Percentiles rank a stretch among this genome's conserved stretches.
These are phyloP conservation scores for Camellia granthamiana DNA, from an alignment of 148 eudicot genomes.

Conservation along the genomic window DNA sequence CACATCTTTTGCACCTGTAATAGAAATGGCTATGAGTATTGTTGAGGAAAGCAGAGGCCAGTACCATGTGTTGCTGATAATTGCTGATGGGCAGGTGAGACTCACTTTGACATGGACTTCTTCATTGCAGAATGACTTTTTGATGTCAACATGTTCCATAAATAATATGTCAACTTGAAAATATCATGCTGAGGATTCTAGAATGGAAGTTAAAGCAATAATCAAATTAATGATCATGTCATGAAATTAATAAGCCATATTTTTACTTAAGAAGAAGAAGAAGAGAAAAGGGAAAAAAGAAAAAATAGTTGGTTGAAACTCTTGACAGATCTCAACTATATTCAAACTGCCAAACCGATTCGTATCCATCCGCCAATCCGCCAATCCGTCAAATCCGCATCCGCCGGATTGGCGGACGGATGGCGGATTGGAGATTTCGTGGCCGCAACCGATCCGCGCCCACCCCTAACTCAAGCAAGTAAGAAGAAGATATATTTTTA, in stretches of 20 bases:
- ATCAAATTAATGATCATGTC: background rate
- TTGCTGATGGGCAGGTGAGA: constrained; percentile 85
- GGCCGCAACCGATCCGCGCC: too few relatives aligned
- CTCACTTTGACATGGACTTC: background rate
- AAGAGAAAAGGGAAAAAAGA: too few relatives aligned
- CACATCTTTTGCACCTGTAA: constrained; percentile 80
- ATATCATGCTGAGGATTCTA: background rate
- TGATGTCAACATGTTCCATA: background rate
- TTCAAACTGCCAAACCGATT: too few relatives aligned
- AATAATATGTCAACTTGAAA: background rate
- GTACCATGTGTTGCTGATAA: constrained; percentile 77
- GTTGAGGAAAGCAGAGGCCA: constrained; percentile 85
- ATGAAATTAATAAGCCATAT: background rate
- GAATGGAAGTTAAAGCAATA: background rate
- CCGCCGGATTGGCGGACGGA: too few relatives aligned
- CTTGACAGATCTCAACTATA: background rate
- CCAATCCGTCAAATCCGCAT: too few relatives aligned
- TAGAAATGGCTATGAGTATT: constrained; percentile 77
- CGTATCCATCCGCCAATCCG: too few relatives aligned
- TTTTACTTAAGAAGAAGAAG: background rate
- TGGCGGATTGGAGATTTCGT: too few relatives aligned
- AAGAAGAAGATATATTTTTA: too few relatives aligned
- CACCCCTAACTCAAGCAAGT: too few relatives aligned
- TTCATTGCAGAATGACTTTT: background rate
- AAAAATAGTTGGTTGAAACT: background rate